A percentile compares a stretch with the other conserved stretches of the same genome.
Conservation (phyloP, 2,329 filamentous ascomycete genomes). For the Aspergillus ibericus region DNA sequence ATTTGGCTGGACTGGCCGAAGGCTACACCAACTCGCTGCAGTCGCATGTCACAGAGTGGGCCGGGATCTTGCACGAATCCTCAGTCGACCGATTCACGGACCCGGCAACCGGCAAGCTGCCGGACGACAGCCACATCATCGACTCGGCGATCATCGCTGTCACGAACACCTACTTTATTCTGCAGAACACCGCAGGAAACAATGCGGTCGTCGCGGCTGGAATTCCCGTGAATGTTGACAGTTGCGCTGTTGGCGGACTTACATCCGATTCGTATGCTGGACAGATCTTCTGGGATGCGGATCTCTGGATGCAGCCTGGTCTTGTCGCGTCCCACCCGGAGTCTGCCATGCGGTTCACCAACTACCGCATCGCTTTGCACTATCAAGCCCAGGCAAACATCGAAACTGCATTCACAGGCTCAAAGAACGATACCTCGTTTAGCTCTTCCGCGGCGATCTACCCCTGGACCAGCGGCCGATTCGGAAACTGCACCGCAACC, state of each 20-base stretch:
- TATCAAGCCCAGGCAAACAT: slow-evolving; percentile 62
- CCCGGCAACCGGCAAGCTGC: slow-evolving; percentile 58
- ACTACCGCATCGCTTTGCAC: slow-evolving; percentile 62
- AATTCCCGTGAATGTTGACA: slow-evolving; percentile 58
- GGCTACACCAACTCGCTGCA: slow-evolving; percentile 59
- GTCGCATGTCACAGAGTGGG: slow-evolving; percentile 64
- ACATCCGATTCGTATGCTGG: slow-evolving; percentile 68
- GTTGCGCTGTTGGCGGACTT: slow-evolving; percentile 67
- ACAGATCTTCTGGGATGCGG: slow-evolving; percentile 65
- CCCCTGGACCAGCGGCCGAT: slow-evolving; percentile 67
- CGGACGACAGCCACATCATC: slow-evolving; percentile 56
- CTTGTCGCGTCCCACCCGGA: slow-evolving; percentile 64
- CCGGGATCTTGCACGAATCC: slow-evolving; percentile 57
- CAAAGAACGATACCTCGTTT: slow-evolving; percentile 61
- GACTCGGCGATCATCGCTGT: slow-evolving; percentile 53
- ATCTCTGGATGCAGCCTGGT: slow-evolving; percentile 69
- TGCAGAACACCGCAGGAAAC: slow-evolving; percentile 52
- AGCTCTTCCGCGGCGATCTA: slow-evolving; percentile 61
- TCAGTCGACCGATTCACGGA: slow-evolving; percentile 64
- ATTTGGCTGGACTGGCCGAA: slow-evolving; percentile 47
- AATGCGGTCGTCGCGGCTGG: slow-evolving; percentile 55
- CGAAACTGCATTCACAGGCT: slow-evolving; percentile 55
- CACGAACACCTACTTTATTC: slow-evolving; percentile 48
- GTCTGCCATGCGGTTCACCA: slow-evolving; percentile 62
- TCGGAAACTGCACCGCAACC: slow-evolving; percentile 66